phyloP scores from a whole-genome alignment of 2,329 filamentous ascomycete species.

The Lasiodiplodia theobromae region DNA sequence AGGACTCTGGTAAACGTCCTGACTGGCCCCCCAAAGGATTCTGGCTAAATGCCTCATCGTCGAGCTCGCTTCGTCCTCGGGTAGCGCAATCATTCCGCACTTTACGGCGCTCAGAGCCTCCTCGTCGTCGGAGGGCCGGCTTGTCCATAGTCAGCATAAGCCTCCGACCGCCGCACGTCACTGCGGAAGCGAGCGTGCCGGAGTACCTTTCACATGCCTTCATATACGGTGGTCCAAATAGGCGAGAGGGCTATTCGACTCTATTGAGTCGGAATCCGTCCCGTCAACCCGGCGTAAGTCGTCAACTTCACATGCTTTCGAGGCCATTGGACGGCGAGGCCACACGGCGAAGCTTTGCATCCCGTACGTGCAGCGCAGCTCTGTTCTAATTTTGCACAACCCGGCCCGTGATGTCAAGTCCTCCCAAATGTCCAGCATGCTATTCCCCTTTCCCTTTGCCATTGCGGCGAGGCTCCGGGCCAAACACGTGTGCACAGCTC shows the following conservation, averaged over 20 bases:
- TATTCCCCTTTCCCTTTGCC: background rate
- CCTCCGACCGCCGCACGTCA: background rate
- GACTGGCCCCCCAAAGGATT: background rate
- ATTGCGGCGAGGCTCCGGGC: background rate
- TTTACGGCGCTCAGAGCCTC: background rate
- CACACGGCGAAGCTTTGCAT: no score
- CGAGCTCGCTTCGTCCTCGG: background rate
- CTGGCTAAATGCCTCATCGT: conserved; percentile 10
- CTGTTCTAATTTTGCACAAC: no score
- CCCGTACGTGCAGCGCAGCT: no score
- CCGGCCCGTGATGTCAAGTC: no score
- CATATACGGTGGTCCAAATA: background rate
- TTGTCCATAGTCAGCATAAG: background rate
- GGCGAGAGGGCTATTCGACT: background rate
- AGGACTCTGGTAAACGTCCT: no score
- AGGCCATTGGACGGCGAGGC: background rate
- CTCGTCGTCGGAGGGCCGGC: background rate
- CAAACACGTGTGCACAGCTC: background rate
- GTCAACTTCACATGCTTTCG: conserved; percentile 2
- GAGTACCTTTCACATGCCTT: conserved; percentile 7
- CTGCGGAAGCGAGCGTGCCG: background rate
- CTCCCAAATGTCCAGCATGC: background rate
- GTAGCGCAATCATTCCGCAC: background rate
- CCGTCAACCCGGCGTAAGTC: conserved; percentile 3
- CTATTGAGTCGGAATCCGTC: conserved; percentile 4